phyloP scores from a whole-genome alignment of 345 rosid genomes.

The Cardamine resedifolia region DNA sequence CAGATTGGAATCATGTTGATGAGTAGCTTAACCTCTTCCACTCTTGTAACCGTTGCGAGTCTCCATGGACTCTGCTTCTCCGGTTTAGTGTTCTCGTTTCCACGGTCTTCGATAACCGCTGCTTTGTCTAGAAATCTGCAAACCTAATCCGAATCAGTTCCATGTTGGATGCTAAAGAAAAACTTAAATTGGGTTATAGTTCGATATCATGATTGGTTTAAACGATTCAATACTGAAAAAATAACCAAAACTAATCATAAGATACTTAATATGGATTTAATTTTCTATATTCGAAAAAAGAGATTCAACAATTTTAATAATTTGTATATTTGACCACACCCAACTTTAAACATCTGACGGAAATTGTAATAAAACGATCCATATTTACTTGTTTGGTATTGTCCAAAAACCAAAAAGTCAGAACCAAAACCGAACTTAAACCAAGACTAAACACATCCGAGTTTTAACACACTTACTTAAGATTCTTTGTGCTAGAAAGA shows the following conservation, averaged over 20 bases:
- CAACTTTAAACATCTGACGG: neutral
- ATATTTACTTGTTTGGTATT: neutral
- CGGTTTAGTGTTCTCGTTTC: conserved; percentile 26
- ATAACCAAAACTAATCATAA: neutral
- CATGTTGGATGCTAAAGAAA: neutral
- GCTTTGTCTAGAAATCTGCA: conserved; percentile 93
- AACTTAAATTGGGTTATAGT: neutral
- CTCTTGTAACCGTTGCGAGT: conserved; percentile 74
- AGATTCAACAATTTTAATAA: no score
- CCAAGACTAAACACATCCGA: neutral
- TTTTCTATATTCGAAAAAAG: no score
- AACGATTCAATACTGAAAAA: neutral
- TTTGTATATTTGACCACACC: neutral
- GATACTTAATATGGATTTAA: neutral
- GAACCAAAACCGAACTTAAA: neutral
- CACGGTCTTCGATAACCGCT: conserved; percentile 49
- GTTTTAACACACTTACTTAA: conserved; percentile 52
- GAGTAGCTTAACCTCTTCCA: conserved; percentile 85
- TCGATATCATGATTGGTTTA: no score
- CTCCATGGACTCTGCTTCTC: conserved; percentile 68
- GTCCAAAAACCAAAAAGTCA: neutral
- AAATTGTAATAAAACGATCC: no score
- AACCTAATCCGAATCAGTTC: neutral
- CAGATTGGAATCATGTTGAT: conserved; percentile 90
- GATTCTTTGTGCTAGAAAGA: conserved; percentile 63